Conservation (phyloP, 2,329 filamentous ascomycete species). For the Arthrocladium fulminans region DNA sequence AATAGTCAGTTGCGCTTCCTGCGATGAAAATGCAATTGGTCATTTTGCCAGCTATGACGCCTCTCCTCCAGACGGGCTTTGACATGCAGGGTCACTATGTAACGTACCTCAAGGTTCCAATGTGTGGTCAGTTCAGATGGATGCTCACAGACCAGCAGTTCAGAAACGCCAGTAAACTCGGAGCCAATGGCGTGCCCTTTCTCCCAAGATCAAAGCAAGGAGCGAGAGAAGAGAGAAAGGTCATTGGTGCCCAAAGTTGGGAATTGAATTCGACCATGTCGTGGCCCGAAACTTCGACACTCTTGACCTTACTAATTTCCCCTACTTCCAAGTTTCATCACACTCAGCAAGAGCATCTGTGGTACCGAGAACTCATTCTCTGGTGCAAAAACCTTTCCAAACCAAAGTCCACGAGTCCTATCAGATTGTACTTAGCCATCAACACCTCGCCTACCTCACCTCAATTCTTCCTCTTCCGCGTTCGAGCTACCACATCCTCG, state of each 20-base stretch:
- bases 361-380: background rate
- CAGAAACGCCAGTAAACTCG: background rate
- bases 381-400: background rate
- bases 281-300: background rate
- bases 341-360: background rate
- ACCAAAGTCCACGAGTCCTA: background rate
- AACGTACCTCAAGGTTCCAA: background rate
- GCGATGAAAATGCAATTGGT: background rate
- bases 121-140: background rate
- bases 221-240: background rate
- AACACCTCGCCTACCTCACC: conserved; percentile 1
- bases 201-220: background rate
- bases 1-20: background rate
- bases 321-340: background rate
- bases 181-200: background rate
- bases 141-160: conserved; percentile 1
- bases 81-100: conserved; percentile 4
- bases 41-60: background rate
- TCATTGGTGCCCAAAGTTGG: background rate
- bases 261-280: background rate
- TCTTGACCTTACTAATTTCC: background rate
- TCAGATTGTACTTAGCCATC: background rate
- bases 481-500: conserved; percentile 17
- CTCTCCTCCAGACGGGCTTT: background rate
- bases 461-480: conserved; percentile 21